Evolutionary conservation across 257 asterid species (phyloP).

Genomic region (Nicotiana benthamiana): DNA sequence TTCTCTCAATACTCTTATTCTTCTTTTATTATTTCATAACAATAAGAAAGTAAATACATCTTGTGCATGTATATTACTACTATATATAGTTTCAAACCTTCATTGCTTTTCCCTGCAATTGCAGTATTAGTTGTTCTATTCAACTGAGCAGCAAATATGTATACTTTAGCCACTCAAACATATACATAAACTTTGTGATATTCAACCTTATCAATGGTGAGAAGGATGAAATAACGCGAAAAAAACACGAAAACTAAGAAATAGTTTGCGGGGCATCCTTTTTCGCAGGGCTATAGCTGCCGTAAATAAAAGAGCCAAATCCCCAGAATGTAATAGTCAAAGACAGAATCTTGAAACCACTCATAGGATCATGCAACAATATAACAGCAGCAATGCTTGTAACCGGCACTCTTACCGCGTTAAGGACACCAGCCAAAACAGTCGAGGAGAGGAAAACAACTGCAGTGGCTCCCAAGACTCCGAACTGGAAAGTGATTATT

Average conservation of each 20-base stretch:
- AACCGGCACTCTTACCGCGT: conserved; percentile 73
- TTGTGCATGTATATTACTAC: neutral
- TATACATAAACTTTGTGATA: neutral
- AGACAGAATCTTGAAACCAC: conserved; percentile 86
- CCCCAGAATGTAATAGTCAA: conserved; percentile 83
- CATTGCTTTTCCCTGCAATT: neutral
- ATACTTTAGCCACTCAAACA: neutral
- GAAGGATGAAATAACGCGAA: neutral
- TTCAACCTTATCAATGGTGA: neutral
- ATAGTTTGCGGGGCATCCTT: conserved; percentile 20
- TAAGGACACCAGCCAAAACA: conserved; percentile 87
- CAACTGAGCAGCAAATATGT: neutral
- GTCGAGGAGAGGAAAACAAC: conserved; percentile 74
- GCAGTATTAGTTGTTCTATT: neutral
- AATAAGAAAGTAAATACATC: neutral
- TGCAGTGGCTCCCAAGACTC: conserved; percentile 72
- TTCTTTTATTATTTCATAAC: no score
- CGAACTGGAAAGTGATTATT: conserved; percentile 64
- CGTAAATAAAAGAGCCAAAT: conserved; percentile 67
- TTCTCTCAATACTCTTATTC: no score
- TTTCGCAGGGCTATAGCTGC: conserved; percentile 32
- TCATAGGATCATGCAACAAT: conserved; percentile 71
- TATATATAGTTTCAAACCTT: neutral
- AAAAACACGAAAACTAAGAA: neutral
- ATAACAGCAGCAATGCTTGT: conserved; percentile 78